phyloP scores from a whole-genome alignment of 306 rosid genomes.

The Citrullus mucosospermus region DNA sequence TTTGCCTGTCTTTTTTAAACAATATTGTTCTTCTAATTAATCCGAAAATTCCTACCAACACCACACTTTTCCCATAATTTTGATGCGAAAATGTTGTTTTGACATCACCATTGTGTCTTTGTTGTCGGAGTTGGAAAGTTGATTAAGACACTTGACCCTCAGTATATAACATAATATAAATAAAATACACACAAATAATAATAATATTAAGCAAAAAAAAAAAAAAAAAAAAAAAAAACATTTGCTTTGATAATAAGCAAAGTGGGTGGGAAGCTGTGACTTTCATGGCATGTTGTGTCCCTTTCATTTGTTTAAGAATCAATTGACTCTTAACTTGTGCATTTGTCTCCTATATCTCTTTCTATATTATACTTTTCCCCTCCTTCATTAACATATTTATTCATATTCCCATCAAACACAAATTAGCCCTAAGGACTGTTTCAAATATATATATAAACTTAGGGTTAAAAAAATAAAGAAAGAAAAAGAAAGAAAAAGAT shows the following conservation, averaged over 20 bases:
- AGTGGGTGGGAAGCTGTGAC: not conserved
- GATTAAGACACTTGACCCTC: not conserved
- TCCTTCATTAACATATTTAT: not conserved
- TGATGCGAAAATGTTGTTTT: not conserved
- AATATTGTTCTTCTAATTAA: not conserved
- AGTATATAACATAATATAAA: not conserved
- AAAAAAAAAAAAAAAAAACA: not conserved
- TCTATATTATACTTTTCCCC: not conserved
- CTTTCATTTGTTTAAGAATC: slow-evolving; percentile 2
- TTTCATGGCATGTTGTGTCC: slow-evolving; percentile 3
- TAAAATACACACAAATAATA: not conserved
- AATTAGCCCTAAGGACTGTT: not conserved
- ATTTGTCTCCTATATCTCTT: not conserved
- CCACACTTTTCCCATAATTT: not conserved
- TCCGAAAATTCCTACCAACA: no score
- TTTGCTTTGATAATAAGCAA: not conserved
- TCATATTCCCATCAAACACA: not conserved
- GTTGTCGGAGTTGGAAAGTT: not conserved
- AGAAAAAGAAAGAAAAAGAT: not conserved
- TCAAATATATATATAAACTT: no score
- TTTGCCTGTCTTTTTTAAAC: no score
- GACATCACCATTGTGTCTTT: not conserved
- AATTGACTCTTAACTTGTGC: not conserved
- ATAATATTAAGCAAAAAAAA: not conserved
- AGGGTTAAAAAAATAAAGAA: not conserved